Conservation (phyloP, 2,329 filamentous ascomycete genomes). For the Penicillium sp. region DNA sequence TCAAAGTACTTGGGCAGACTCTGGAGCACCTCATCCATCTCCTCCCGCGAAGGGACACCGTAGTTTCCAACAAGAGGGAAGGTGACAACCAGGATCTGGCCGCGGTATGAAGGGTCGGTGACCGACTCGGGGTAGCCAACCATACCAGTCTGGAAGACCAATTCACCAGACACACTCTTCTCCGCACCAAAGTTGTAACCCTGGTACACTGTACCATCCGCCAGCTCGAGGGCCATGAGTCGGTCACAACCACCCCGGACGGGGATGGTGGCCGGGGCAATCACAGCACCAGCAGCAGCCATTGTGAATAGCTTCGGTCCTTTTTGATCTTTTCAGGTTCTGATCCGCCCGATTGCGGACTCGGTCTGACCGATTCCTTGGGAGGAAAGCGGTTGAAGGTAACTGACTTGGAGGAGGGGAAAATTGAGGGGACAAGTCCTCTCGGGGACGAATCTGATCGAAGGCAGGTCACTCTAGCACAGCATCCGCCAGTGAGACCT, state of each 20-base stretch:
- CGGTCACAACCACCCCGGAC: conserved; percentile 55
- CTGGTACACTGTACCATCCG: conserved; percentile 88
- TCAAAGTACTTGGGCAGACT: conserved; percentile 93
- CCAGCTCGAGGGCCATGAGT: conserved; percentile 83
- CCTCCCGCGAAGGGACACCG: conserved; percentile 85
- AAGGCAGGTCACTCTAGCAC: conserved; percentile 36
- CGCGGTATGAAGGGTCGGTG: conserved; percentile 83
- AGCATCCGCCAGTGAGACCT: conserved; percentile 33
- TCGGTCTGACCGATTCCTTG: conserved; percentile 36
- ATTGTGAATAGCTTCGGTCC: conserved; percentile 30
- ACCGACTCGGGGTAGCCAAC: conserved; percentile 96
- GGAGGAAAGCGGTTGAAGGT: conserved; percentile 29
- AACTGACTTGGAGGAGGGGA: conserved; percentile 25
- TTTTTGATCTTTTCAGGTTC: conserved; percentile 38
- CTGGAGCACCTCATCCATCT: conserved; percentile 78
- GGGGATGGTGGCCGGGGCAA: conserved; percentile 62
- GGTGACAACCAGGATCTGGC: conserved; percentile 95
- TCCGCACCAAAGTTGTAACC: conserved; percentile 95
- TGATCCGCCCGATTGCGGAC: conserved; percentile 42
- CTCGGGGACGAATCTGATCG: conserved; percentile 36
- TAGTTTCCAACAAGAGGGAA: conserved; percentile 97
- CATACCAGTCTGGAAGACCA: conserved; percentile 99
- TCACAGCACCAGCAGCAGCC: conserved; percentile 37
- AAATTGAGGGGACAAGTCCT: conserved; percentile 34
- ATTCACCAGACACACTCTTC: conserved; percentile 91